Evolutionary conservation across 2,329 filamentous ascomycete species (phyloP).

Genomic region (Cercospora sesami): DNA sequence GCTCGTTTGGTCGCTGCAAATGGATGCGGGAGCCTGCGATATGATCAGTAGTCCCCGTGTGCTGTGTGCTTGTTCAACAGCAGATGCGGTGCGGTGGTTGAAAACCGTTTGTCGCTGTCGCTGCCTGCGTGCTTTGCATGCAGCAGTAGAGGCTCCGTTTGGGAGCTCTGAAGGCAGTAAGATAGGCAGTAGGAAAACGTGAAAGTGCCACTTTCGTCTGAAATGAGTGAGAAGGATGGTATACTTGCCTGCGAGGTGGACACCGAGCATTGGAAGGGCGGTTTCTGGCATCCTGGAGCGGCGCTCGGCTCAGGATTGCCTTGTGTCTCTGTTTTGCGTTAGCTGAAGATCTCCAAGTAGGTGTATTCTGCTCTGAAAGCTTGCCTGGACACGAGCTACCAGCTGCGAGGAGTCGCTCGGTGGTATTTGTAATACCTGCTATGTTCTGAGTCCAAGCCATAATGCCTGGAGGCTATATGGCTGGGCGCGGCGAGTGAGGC

Average conservation of each 20-base stretch:
- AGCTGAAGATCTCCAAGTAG: background rate
- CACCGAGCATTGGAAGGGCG: background rate
- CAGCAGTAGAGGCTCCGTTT: background rate
- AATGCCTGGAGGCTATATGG: slow-evolving; percentile 10
- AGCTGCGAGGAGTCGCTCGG: background rate
- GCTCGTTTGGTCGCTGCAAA: background rate
- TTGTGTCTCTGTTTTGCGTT: background rate
- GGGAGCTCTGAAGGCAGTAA: background rate
- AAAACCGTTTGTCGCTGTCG: background rate
- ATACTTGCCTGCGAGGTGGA: background rate
- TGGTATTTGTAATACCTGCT: background rate
- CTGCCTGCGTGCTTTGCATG: background rate
- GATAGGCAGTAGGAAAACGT: background rate
- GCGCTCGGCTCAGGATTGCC: background rate
- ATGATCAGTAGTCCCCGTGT: background rate
- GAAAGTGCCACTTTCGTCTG: background rate
- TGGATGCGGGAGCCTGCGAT: slow-evolving; percentile 4
- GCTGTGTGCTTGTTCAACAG: background rate
- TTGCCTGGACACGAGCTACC: background rate
- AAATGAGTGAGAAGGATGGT: background rate
- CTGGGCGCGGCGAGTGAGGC: slow-evolving; percentile 12
- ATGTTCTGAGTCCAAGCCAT: slow-evolving; percentile 6
- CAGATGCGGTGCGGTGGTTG: background rate
- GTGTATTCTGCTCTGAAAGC: background rate
- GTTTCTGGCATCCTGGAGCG: background rate